Evolutionary conservation across 768 basidiomycete species (phyloP).

Genomic region (Russula sp.): DNA sequence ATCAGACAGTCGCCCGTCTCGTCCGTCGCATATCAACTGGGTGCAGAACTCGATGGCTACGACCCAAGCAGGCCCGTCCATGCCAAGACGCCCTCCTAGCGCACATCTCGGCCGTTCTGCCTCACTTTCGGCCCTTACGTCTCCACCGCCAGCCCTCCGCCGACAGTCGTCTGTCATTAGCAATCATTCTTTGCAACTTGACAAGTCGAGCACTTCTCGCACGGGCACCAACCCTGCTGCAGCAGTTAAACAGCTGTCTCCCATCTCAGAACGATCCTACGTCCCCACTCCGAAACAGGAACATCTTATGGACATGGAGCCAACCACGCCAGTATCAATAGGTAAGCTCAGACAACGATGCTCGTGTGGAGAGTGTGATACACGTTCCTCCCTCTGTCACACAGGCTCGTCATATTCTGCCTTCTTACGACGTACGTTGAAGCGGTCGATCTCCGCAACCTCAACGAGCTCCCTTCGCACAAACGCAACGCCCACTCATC

Average conservation of each 20-base stretch:
- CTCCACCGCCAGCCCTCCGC: conserved; percentile 30
- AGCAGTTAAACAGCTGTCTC: conserved; percentile 50
- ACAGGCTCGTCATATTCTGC: conserved; percentile 41
- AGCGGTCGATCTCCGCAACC: conserved; percentile 60
- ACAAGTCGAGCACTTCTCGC: conserved; percentile 31
- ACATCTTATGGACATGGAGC: conserved; percentile 28
- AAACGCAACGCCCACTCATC: conserved; percentile 48
- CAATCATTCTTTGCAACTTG: conserved; percentile 45
- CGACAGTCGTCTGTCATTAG: conserved; percentile 38
- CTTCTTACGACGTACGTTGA: conserved; percentile 63
- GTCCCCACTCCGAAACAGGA: conserved; percentile 49
- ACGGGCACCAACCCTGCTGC: conserved; percentile 23
- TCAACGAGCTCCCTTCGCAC: conserved; percentile 43
- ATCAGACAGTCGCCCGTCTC: conserved; percentile 16
- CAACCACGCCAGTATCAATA: conserved; percentile 32
- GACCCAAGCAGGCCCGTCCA: conserved; percentile 10
- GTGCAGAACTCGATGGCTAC: conserved; percentile 15
- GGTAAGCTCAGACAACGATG: conserved; percentile 37
- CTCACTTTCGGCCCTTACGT: conserved; percentile 31
- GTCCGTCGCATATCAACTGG: conserved; percentile 30
- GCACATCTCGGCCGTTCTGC: conserved; percentile 26
- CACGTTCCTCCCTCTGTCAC: neutral
- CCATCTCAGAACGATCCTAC: conserved; percentile 65
- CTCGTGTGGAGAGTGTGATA: conserved; percentile 27
- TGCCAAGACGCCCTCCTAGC: conserved; percentile 22